Evolutionary conservation across 2,329 filamentous ascomycete species (phyloP), one percentile per base, ranked within the genome.

Genomic region (Colletotrichum phormii): DNA sequence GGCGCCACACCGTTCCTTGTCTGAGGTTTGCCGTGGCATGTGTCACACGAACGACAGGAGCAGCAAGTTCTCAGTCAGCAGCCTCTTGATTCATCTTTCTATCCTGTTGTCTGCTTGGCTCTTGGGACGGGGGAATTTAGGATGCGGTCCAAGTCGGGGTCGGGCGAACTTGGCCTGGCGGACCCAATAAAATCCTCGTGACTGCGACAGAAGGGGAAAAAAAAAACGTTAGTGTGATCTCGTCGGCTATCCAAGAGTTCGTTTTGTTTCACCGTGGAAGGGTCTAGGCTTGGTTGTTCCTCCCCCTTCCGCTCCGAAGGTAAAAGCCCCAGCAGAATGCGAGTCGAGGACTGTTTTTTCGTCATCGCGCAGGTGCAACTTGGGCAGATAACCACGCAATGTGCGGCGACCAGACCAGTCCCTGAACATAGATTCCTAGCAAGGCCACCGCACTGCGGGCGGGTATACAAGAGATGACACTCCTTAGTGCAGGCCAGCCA

Each of bases 41-140:
- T 73, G 71, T 73, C 71, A 73, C 51, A 63, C 67, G 67, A 73
- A 71, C 57, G 57, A 71, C 62, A 64, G 65, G 58, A 72, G 59
- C 58, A 53, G 67, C 51, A 63, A 33, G 15, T 2, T 54, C 31
- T 33, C 55, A 37, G 55, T 42, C 24, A 24, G 37, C 49, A 72
- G 49, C 33, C 22, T 55, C 24, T 24, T 62, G 55, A 61, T 51
- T 71, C 60, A 54, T 24, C 37, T 51, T 37, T 55, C 9, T 71
- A 13, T 53, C 60, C 31, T 35, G 60, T 42, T 26, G 35, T 62
- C 15, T 12, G 18, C 37, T 37, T 26, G 55, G 59, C 53, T 60
- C 49, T 60, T 71, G 49, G 61, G 66, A 64, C 55, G 59, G 70
- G 51, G 53, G 29, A 57, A 57, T 62, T 54, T 71, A 26, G 33